Evolutionary conservation across 495 filamentous ascomycete species (phyloP).

Genomic region (Penicillium cosmopolitanum): DNA sequence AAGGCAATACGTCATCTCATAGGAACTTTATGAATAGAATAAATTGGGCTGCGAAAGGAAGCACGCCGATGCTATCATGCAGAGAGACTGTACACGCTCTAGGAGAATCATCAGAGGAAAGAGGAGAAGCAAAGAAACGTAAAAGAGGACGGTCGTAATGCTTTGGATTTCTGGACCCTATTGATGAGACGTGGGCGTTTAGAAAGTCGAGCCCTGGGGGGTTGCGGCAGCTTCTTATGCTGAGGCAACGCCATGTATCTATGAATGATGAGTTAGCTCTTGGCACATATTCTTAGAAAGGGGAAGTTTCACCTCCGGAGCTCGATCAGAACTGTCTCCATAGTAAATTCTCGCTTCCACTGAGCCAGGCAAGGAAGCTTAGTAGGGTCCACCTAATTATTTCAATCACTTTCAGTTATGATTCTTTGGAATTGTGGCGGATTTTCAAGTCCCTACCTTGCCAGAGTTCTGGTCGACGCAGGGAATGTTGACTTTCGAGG

Average conservation of each 20-base stretch:
- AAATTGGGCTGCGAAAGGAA: constrained; percentile 31
- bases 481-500: constrained; percentile 91
- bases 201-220: constrained; percentile 81
- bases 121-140: constrained; percentile 32
- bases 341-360: constrained; percentile 88
- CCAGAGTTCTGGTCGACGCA: constrained; percentile 82
- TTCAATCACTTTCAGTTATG: constrained; percentile 7
- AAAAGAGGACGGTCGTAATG: constrained; percentile 36
- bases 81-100: constrained; percentile 49
- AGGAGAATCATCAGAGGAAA: constrained; percentile 27
- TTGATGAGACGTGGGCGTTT: constrained; percentile 22
- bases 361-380: constrained; percentile 81
- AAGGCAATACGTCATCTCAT: background rate
- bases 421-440: background rate
- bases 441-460: constrained; percentile 51
- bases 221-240: constrained; percentile 94
- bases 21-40: constrained; percentile 16
- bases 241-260: constrained; percentile 94
- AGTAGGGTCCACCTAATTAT: constrained; percentile 75
- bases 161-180: constrained; percentile 33
- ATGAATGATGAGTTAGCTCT: constrained; percentile 11
- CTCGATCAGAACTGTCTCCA: constrained; percentile 93
- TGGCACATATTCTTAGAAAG: constrained; percentile 10
- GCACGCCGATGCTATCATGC: constrained; percentile 44
- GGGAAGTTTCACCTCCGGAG: constrained; percentile 65